Evolutionary conservation across 495 filamentous ascomycete genomes (phyloP).

Genomic region (Penicillium arizonense): DNA sequence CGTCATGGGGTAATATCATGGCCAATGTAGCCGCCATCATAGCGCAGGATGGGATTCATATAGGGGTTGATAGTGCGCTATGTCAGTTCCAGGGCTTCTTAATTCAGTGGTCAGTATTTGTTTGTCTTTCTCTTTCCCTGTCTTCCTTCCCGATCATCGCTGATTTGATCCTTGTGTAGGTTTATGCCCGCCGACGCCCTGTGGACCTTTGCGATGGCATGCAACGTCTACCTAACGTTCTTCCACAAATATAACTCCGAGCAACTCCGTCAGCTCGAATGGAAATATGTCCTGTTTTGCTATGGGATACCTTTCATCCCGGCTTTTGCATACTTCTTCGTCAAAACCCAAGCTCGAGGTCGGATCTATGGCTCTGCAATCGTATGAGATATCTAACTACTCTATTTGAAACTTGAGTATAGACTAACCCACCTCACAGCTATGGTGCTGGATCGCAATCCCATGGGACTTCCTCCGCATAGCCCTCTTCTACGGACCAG

Average conservation of each 20-base stretch:
- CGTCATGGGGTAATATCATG: slow-evolving; percentile 79
- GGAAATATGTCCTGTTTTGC: slow-evolving; percentile 67
- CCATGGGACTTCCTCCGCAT: slow-evolving; percentile 74
- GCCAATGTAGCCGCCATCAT: slow-evolving; percentile 79
- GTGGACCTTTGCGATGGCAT: slow-evolving; percentile 83
- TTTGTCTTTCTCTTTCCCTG: background rate
- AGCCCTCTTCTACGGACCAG: slow-evolving; percentile 76
- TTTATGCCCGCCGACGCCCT: slow-evolving; percentile 74
- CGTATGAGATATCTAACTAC: slow-evolving; percentile 27
- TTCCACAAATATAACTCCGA: slow-evolving; percentile 71
- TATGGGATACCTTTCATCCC: slow-evolving; percentile 77
- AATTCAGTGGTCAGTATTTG: slow-evolving; percentile 61
- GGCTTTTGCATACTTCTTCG: slow-evolving; percentile 65
- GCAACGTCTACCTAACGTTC: slow-evolving; percentile 86
- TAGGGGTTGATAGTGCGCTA: slow-evolving; percentile 45
- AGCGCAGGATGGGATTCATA: slow-evolving; percentile 52
- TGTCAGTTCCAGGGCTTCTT: slow-evolving; percentile 79
- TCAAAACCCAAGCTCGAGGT: slow-evolving; percentile 46
- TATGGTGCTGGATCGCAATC: slow-evolving; percentile 82
- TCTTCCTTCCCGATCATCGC: background rate
- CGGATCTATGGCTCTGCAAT: slow-evolving; percentile 74
- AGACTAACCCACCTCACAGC: slow-evolving; percentile 22
- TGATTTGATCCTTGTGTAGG: slow-evolving; percentile 41
- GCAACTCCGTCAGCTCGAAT: slow-evolving; percentile 67
- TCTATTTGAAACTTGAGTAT: background rate